These are phyloP conservation scores for Yamadazyma sp. DNA, from an alignment of 805 yeast species.

Conservation along the genomic window DNA sequence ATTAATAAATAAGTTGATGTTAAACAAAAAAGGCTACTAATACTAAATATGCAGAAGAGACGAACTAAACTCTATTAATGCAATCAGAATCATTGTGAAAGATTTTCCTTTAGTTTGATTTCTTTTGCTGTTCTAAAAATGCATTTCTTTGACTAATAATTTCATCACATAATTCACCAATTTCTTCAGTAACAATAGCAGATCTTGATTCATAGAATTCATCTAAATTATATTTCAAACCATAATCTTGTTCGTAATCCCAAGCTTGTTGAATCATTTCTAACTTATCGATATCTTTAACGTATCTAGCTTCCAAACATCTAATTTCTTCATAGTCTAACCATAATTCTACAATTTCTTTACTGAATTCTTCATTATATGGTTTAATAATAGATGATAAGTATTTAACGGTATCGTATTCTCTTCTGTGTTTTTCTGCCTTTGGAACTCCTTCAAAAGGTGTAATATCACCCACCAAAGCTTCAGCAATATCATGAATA, in stretches of 20 bases:
- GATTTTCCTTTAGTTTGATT: no score
- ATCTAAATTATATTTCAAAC: constrained; percentile 54
- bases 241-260: constrained; percentile 73
- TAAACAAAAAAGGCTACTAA: no score
- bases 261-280: constrained; percentile 80
- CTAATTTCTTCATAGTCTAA: constrained; percentile 84
- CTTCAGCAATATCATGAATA: constrained; percentile 92
- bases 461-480: constrained; percentile 91
- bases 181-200: constrained; percentile 68
- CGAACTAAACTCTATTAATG: no score
- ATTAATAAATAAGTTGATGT: no score
- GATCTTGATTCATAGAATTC: constrained; percentile 67
- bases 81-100: no score
- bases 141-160: constrained; percentile 21
- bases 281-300: constrained; percentile 90
- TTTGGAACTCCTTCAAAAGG: constrained; percentile 69
- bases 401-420: constrained; percentile 67
- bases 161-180: constrained; percentile 63
- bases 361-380: constrained; percentile 61
- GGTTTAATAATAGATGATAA: constrained; percentile 57
- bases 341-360: constrained; percentile 72
- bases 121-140: constrained; percentile 9
- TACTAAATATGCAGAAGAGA: no score
- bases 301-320: constrained; percentile 79
- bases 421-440: constrained; percentile 81